Evolutionary conservation across 805 yeast genomes (phyloP), one percentile per base, ranked within the genome.

Genomic region (Yarrowia yakushimensis): DNA sequence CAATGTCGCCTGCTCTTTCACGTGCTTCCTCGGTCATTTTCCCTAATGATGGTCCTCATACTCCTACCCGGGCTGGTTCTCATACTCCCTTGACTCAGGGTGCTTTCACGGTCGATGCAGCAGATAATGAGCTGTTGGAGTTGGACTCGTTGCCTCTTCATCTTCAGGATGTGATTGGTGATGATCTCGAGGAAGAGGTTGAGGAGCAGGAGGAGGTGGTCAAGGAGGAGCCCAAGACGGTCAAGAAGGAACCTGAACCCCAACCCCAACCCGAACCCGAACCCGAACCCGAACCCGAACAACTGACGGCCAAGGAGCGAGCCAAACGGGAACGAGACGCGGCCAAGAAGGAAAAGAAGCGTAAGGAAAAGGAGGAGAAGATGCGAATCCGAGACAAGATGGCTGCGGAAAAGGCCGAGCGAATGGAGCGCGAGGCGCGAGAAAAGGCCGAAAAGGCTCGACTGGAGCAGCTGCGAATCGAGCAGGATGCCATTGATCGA

Each of bases 361-460:
- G 42, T 8, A 59, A 59, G 54, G 54, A 43, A 8, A 43, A 43
- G 43, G 62, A 43, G 55, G 54, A 43, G 34, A 59, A 42, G 52
- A 54, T 23, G 52, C 42, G 52, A 7, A 34, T 59, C 34, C 22
- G 25, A 28, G 62, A 43, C 18, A 34, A 34, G 42, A 59, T 43
- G 54, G 61, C 46, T 15, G 48, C 48, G 2, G 61, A 55, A n/a
- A 39, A 39, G 61, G 48, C 46, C 27, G 61, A 55, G 61, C 61
- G 61, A 3, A 23, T 39, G 17, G 61, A 55, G 28, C 48, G 48
- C 1, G 61, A 55, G 48, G 61, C 61, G 6, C 27, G 61, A 7
- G 61, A 55, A 12, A 55, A 55, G 61, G 61, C 61, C n/a, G 61
- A 55, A 13, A 55, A 55, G 48, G 48, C 48, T 2, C 46, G 61